Evolutionary conservation across 352 stramenopile genomes (phyloP), one percentile per base, ranked within the genome.

Genomic region (Globisporangium orthogonon): DNA sequence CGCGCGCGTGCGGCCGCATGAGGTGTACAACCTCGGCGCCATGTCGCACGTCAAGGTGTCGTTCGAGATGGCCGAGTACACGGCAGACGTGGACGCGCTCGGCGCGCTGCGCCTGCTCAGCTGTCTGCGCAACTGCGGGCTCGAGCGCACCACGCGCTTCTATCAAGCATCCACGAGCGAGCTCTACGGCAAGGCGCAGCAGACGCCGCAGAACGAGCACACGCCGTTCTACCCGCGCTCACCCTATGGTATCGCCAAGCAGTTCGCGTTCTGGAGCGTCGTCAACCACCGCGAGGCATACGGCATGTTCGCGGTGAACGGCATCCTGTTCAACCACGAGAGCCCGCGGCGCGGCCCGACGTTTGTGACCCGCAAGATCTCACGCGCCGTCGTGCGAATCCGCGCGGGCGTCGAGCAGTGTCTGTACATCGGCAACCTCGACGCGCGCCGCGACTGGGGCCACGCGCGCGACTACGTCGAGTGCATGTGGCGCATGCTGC

Each of bases 301-400:
- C 71, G 75, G 74, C 50, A 95, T 96, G 82, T 95, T 86, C 62
- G 81, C 97, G 13, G 95, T 94, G 46, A 99, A 99, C 61, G 97
- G 97, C 52, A 99, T 99, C 66, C 70, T 99, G 18, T 99, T 99
- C 86, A 99, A 99, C 82, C 97, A 99, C 74, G 97, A 99, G 71
- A 98, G 92, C 60, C 97, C 97, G 41, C 91, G 97, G 50, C 93
- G 97, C 55, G 97, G 97, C 35, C 92, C 91, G 31, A 99, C 96
- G 1, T 99, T 99, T 64, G 96, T 99, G 30, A 99, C 97, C 3
- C 89, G 97, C 62, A 99, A 99, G 81, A 98, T 99, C 71, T 98
- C 96, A 7, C 85, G 89, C 31, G 94, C 87, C 3, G 95, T 99
- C 17, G 96, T 96, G 10, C 81, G 89, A 37, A 99, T 99, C 71